phyloP scores from a whole-genome alignment of 2,329 filamentous ascomycete genomes.

The Xylariaceae sp. region DNA sequence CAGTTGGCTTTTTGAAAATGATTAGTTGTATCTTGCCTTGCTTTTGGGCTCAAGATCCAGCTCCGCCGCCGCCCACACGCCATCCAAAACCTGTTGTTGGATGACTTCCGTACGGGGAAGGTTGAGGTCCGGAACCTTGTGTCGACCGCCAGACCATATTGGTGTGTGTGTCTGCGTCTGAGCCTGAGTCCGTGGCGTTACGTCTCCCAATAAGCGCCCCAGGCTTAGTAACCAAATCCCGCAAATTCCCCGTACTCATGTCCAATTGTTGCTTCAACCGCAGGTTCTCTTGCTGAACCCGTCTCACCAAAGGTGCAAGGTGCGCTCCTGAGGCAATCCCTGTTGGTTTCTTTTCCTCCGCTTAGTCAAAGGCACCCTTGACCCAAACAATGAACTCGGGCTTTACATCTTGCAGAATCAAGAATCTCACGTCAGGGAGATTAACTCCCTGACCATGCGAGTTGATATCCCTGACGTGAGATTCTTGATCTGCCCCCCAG shows the following conservation, averaged over 20 bases:
- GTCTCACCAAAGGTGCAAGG: too few species aligned
- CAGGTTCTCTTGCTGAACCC: too few species aligned
- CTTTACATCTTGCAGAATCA: conserved; percentile 73
- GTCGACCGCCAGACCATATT: conserved; percentile 69
- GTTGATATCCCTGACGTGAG: too few species aligned
- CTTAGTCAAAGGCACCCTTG: conserved; percentile 71
- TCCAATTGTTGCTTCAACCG: too few species aligned
- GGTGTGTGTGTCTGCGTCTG: too few species aligned
- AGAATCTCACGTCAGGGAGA: conserved; percentile 84
- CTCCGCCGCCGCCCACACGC: conserved; percentile 79
- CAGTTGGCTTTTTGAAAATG: conserved; percentile 75
- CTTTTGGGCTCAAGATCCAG: conserved; percentile 66
- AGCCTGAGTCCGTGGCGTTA: too few species aligned
- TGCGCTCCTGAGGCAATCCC: too few species aligned
- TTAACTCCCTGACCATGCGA: conserved; percentile 68
- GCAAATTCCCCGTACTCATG: too few species aligned
- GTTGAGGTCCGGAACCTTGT: too few species aligned
- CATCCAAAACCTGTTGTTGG: conserved; percentile 79
- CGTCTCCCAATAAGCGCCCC: too few species aligned
- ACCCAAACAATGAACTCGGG: conserved; percentile 80
- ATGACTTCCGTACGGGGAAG: conserved; percentile 77
- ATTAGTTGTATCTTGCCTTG: conserved; percentile 74
- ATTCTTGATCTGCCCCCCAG: conserved; percentile 56
- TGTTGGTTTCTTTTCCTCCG: too few species aligned
- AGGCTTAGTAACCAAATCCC: too few species aligned